phyloP scores from a whole-genome alignment of 768 basidiomycete genomes.

The Trametes elegans region DNA sequence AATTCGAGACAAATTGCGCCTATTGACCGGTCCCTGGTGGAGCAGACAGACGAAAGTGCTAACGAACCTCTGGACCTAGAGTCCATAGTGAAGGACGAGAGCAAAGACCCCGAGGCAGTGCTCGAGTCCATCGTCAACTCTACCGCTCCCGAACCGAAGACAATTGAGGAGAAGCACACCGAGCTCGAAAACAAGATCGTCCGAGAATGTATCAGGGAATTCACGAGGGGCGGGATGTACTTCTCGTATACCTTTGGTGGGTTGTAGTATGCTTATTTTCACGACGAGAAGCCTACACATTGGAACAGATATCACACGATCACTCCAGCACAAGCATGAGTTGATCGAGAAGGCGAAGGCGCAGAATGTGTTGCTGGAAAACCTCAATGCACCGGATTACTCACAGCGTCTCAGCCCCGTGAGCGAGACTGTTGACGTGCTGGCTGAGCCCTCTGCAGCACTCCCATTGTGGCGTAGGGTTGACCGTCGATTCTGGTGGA shows the following conservation, averaged over 20 bases:
- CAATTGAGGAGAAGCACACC: slow-evolving; percentile 62
- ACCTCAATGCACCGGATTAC: slow-evolving; percentile 50
- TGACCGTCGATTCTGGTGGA: slow-evolving; percentile 95
- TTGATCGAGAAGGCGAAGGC: slow-evolving; percentile 54
- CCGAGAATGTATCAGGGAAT: slow-evolving; percentile 73
- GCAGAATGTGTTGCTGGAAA: slow-evolving; percentile 57
- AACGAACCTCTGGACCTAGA: slow-evolving; percentile 29
- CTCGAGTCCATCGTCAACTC: slow-evolving; percentile 57
- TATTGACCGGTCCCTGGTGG: slow-evolving; percentile 17
- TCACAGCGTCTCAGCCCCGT: slow-evolving; percentile 26
- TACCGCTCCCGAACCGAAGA: slow-evolving; percentile 59
- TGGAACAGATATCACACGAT: slow-evolving; percentile 71
- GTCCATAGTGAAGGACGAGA: slow-evolving; percentile 23
- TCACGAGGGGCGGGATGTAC: slow-evolving; percentile 85
- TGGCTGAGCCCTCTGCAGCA: slow-evolving; percentile 71
- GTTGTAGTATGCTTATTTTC: slow-evolving; percentile 9
- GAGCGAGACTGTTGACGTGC: slow-evolving; percentile 44
- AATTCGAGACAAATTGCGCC: slow-evolving; percentile 2
- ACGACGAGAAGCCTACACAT: not conserved
- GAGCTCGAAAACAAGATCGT: slow-evolving; percentile 85
- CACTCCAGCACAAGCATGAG: slow-evolving; percentile 78
- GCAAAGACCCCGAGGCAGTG: slow-evolving; percentile 43
- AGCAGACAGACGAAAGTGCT: slow-evolving; percentile 14
- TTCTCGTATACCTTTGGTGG: slow-evolving; percentile 84
- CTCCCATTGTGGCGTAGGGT: slow-evolving; percentile 91